Evolutionary conservation across 2,329 filamentous ascomycete species (phyloP), one percentile per base, ranked within the genome.

Genomic region (Colletotrichum sp.): DNA sequence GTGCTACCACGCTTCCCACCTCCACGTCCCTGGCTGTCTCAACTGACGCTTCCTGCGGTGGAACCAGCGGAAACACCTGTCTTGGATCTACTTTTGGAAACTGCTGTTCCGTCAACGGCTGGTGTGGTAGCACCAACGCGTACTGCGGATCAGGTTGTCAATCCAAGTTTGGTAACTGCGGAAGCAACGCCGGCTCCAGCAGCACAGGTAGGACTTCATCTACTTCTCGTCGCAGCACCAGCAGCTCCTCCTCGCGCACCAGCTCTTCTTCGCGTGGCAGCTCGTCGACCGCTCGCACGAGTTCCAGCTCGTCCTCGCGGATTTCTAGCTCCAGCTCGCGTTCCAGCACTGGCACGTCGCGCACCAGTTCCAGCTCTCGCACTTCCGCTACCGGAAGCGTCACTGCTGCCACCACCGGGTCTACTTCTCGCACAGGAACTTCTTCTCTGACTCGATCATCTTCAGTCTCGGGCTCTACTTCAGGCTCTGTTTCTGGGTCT

Each of bases 31-130:
- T 80, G 7, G 63, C 69, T 18, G 78, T 83, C 10, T 84, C 84
- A 5, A 79, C 79, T 6, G 80, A 86, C 75, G 83, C 82, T 64
- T 77, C 63, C 30, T 87, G 86, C 66, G 86, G 85, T 24, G 38
- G 52, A 34, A 24, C 74, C 6, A 82, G 80, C 58, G 69, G 76
- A 18, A 80, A 78, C 12, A 83, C 82, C 13, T 87, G 86, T 71
- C 78, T 81, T 66, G 82, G 81, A 21, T 85, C 84, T 1, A 58
- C 26, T 6, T 84, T 82, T 48, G 85, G 85, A 4, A 80, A 81
- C 78, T 87, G 86, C 78, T 88, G 86, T 72, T 87, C 85, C 8
- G 79, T 78, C 67, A 83, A 83, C 68, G 85, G 85, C 15, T 86
- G 78, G 75, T 87, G 85, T 83, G 84, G 80, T 76, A 82, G 78